These are phyloP conservation scores for Botrytis fragariae DNA, from an alignment of 2,329 filamentous ascomycete genomes.

Conservation along the genomic window DNA sequence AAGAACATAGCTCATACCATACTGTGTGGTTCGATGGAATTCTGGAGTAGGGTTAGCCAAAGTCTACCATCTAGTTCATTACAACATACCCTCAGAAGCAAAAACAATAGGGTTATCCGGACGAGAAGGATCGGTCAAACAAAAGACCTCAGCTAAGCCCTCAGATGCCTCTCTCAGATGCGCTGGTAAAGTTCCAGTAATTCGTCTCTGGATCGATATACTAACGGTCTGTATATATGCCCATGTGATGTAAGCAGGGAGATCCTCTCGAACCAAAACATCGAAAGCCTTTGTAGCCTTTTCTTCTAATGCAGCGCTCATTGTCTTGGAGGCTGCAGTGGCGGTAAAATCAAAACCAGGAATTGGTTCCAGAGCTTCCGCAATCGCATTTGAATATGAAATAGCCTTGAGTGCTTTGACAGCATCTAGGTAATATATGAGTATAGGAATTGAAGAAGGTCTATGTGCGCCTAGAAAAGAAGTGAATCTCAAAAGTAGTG, in stretches of 20 bases:
- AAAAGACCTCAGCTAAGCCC: conserved; percentile 74
- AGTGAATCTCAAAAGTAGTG: conserved; percentile 63
- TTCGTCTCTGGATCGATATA: conserved; percentile 62
- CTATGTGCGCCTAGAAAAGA: conserved; percentile 60
- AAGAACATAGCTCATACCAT: conserved; percentile 69
- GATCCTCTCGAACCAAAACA: conserved; percentile 61
- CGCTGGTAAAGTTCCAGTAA: conserved; percentile 64
- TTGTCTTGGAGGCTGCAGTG: conserved; percentile 49
- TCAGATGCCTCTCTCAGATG: conserved; percentile 68
- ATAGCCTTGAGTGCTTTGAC: conserved; percentile 70
- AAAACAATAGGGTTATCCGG: conserved; percentile 75
- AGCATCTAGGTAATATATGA: conserved; percentile 71
- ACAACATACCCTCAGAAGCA: conserved; percentile 63
- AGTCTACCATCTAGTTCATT: background rate
- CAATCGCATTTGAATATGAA: conserved; percentile 67
- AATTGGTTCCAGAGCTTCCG: conserved; percentile 57
- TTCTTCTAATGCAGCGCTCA: conserved; percentile 58
- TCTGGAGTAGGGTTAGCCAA: conserved; percentile 46
- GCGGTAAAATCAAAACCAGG: conserved; percentile 55
- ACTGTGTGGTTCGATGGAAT: conserved; percentile 72
- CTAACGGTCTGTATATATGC: conserved; percentile 69
- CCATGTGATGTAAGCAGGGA: conserved; percentile 70
- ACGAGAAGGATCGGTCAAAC: conserved; percentile 70
- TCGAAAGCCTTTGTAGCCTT: conserved; percentile 66
- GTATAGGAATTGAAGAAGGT: conserved; percentile 60